Evolutionary conservation across 2,329 filamentous ascomycete genomes (phyloP).

Genomic region (Penicillium sp.): DNA sequence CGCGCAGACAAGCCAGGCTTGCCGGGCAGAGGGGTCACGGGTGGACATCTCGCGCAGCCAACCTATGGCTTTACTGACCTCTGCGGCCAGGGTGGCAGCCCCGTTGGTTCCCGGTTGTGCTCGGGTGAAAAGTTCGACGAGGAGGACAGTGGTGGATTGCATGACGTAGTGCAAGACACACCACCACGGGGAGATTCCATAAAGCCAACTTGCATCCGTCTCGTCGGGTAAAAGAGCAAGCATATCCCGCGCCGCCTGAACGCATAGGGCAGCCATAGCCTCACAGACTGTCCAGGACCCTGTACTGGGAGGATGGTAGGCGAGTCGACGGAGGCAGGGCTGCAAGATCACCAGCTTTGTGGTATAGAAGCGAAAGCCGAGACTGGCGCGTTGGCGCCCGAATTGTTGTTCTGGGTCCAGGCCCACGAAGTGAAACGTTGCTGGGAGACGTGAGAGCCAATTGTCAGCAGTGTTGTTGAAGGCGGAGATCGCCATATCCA

Average conservation of each 20-base stretch:
- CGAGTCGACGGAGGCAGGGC: constrained; percentile 42
- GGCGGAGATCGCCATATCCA: constrained; percentile 35
- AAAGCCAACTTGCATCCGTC: constrained; percentile 32
- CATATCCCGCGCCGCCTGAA: constrained; percentile 35
- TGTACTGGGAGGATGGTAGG: constrained; percentile 29
- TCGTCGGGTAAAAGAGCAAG: constrained; percentile 37
- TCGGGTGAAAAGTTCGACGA: constrained; percentile 38
- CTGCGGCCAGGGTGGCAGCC: constrained; percentile 26
- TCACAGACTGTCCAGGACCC: constrained; percentile 32
- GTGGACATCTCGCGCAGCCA: constrained; percentile 40
- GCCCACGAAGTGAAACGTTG: constrained; percentile 35
- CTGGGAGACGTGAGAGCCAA: constrained; percentile 41
- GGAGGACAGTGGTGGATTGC: constrained; percentile 40
- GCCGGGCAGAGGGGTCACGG: constrained; percentile 33
- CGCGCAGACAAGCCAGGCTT: constrained; percentile 35
- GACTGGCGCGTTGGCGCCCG: constrained; percentile 33
- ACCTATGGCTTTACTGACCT: constrained; percentile 34
- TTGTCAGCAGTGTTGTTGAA: constrained; percentile 37
- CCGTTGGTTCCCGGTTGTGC: constrained; percentile 31
- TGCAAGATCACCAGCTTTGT: constrained; percentile 44
- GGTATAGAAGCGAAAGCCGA: constrained; percentile 45
- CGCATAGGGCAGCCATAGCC: constrained; percentile 36
- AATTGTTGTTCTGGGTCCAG: constrained; percentile 28
- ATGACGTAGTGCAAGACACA: constrained; percentile 42
- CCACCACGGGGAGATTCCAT: constrained; percentile 41